These are phyloP conservation scores for Zymoseptoria ardabiliae DNA, from an alignment of 2,329 filamentous ascomycete genomes.

Conservation along the genomic window DNA sequence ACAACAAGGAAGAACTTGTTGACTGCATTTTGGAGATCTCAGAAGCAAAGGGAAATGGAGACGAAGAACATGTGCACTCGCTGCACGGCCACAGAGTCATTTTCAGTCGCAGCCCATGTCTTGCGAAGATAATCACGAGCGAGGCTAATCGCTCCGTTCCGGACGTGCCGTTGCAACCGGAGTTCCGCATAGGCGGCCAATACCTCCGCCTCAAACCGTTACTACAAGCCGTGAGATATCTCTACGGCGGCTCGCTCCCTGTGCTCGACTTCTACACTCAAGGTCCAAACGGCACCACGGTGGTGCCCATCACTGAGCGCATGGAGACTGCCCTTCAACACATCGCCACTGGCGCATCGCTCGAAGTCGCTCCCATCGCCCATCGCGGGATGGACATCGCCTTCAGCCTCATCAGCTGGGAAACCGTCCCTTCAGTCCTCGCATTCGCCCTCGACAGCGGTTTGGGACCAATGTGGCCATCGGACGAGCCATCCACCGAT, in stretches of 20 bases:
- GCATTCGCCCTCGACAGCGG: conserved; percentile 50
- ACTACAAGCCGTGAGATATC: conserved; percentile 24
- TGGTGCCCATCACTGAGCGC: conserved; percentile 15
- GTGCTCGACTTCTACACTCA: conserved; percentile 15
- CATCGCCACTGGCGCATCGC: conserved; percentile 53
- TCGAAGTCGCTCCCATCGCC: conserved; percentile 49
- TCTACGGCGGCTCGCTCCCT: conserved; percentile 28
- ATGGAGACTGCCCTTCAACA: conserved; percentile 50
- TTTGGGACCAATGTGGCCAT: conserved; percentile 32
- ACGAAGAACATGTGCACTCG: conserved; percentile 4
- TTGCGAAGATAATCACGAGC: conserved; percentile 20
- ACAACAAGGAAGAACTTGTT: conserved; percentile 22
- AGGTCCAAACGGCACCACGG: conserved; percentile 5
- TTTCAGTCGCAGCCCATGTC: conserved; percentile 24
- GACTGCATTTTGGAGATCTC: conserved; percentile 28
- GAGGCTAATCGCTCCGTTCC: conserved; percentile 2
- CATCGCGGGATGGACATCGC: conserved; percentile 55
- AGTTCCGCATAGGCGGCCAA: conserved; percentile 15
- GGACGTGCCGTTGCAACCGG: conserved; percentile 1
- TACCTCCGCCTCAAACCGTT: conserved; percentile 21
- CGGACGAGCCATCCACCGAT: conserved; percentile 22
- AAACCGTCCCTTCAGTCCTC: conserved; percentile 54
- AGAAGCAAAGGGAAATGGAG: conserved; percentile 13
- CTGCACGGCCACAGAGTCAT: conserved; percentile 27
- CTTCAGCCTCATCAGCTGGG: conserved; percentile 52